Conservation (phyloP, 1,139 yeast species). For the Zygoascus meyerae region DNA sequence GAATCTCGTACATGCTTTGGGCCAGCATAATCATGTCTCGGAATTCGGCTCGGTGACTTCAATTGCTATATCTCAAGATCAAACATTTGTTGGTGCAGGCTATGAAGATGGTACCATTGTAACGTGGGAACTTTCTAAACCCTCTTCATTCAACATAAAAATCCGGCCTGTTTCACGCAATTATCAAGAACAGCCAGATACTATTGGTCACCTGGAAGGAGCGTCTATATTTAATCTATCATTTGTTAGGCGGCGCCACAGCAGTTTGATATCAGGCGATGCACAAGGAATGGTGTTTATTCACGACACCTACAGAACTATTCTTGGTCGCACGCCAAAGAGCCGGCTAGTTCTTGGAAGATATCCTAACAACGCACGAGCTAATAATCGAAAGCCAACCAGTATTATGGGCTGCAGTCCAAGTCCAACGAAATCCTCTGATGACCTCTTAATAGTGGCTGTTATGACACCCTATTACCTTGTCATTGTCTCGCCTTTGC, state of each 20-base stretch:
- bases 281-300: conserved; percentile 51
- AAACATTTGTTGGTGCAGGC: conserved; percentile 45
- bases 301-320: conserved; percentile 54
- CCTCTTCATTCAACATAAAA: conserved; percentile 29
- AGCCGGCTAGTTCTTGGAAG: conserved; percentile 51
- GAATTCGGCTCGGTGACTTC: conserved; percentile 43
- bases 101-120: conserved; percentile 42
- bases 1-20: conserved; percentile 40
- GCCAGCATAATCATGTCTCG: conserved; percentile 26
- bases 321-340: conserved; percentile 47
- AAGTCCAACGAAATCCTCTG: conserved; percentile 40
- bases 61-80: conserved; percentile 47
- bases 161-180: conserved; percentile 34
- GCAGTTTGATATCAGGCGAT: conserved; percentile 57
- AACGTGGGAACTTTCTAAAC: conserved; percentile 42
- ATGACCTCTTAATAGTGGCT: conserved; percentile 55
- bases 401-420: conserved; percentile 46
- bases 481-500: conserved; percentile 50
- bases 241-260: conserved; percentile 53
- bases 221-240: conserved; percentile 44
- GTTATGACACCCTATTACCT: conserved; percentile 50
- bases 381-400: conserved; percentile 25
- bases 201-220: conserved; percentile 49
- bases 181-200: conserved; percentile 19
- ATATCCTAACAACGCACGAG: conserved; percentile 28